Percentiles rank a stretch among this genome's conserved stretches.
Evolutionary conservation across 805 yeast genomes (phyloP).

Genomic region (Crinitomyces ghanaensis): DNA sequence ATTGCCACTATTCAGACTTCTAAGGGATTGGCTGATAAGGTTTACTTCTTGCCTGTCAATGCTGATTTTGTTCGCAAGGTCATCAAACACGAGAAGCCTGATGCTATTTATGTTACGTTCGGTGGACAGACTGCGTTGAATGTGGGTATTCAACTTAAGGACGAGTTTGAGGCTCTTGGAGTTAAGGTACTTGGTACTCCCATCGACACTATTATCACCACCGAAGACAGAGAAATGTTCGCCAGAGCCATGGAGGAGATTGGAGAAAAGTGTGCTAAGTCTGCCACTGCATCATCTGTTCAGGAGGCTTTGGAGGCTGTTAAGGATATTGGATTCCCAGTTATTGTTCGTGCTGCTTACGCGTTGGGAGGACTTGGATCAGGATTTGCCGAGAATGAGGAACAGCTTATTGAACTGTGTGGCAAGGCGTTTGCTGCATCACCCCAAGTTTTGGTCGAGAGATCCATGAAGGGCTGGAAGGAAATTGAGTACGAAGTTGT

Average conservation of each 20-base stretch:
- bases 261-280: slow-evolving; percentile 88
- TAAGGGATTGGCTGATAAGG: slow-evolving; percentile 95
- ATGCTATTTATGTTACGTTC: slow-evolving; percentile 91
- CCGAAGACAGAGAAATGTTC: slow-evolving; percentile 96
- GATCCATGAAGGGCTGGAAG: slow-evolving; percentile 98
- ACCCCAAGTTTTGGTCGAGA: slow-evolving; percentile 92
- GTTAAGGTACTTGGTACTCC: slow-evolving; percentile 95
- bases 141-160: slow-evolving; percentile 92
- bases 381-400: slow-evolving; percentile 87
- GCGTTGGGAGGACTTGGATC: slow-evolving; percentile 98
- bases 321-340: slow-evolving; percentile 81
- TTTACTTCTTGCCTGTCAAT: slow-evolving; percentile 94
- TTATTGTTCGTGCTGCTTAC: slow-evolving; percentile 93
- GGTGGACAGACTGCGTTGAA: slow-evolving; percentile 98
- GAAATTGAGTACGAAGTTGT: slow-evolving; percentile 98
- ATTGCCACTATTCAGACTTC: slow-evolving; percentile 98
- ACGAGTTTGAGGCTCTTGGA: slow-evolving; percentile 83
- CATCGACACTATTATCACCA: slow-evolving; percentile 89
- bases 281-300: slow-evolving; percentile 70
- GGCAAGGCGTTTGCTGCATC: slow-evolving; percentile 88
- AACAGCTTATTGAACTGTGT: slow-evolving; percentile 73
- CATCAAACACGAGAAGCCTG: slow-evolving; percentile 89
- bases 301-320: slow-evolving; percentile 82
- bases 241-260: slow-evolving; percentile 93
- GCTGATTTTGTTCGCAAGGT: slow-evolving; percentile 95